Base-by-base conservation (phyloP, 2,329 filamentous ascomycete genomes). In the Fusarium clavum region DNA sequence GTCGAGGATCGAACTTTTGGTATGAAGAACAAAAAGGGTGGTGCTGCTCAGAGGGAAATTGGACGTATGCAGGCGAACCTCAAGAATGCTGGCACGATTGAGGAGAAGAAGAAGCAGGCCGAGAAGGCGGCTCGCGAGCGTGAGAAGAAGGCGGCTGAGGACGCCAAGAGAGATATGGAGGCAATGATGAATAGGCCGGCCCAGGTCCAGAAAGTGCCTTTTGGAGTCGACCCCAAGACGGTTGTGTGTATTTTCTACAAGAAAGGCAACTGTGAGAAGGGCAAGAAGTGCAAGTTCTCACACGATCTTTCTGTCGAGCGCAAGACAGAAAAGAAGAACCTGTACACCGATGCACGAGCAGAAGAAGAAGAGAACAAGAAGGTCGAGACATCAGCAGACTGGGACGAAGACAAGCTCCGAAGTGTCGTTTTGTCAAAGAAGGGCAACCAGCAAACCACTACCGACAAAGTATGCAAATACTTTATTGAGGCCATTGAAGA, bases 1-100 rank as follows among this genome's bases (percentile, higher is more conserved):
- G 92, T 94, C 70, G 94, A 96, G 69, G 96, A 99, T 86, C 96
- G 95, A 84, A 97, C 96, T 51, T 99, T 99, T 86, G 96, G 96
- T 76, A 98, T 99, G 96, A 99, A 99, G 85, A 99, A 99, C 80
- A 99, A 99, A 86, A 99, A 98, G 87, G 96, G 96, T 74, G 92
- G 90, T 61, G 91, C 89, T 55, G 95, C 94, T 58, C 93, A 98
- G 83, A 97, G 91, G 82, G 90, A 94, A 74, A 98, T 99, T 79
- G 91, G 92, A 63, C 92, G 94, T 76, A 88, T 99, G 80, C 84
- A 90, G 73, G 87, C 90, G 48, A 91, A 94, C 76, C 87, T 90
- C 55, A 90, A 91, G 73, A 86, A 88, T 60, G 90, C 91, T 74
- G 93, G 94, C 67, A 91, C 87, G n/a, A 89, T 93, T 24, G 95